These are phyloP conservation scores for Tirmania nivea DNA, from an alignment of 495 filamentous ascomycete species.

Conservation along the genomic window DNA sequence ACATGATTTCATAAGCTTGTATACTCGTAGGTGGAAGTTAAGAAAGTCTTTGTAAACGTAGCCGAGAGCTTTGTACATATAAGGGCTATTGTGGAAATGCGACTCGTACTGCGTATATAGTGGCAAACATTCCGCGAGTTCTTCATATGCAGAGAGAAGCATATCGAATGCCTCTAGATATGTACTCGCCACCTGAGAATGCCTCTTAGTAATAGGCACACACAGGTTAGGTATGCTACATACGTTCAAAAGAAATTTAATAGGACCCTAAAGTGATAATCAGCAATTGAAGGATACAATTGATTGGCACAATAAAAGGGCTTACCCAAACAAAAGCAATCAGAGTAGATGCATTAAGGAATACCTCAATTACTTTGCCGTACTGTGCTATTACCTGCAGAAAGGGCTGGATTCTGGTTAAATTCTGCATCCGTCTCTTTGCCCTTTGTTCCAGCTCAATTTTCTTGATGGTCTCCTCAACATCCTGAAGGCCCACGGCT, in stretches of 20 bases:
- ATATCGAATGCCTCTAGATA: conserved; percentile 21
- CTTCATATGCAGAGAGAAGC: conserved; percentile 24
- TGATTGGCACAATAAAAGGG: neutral
- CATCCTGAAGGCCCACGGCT: conserved; percentile 10
- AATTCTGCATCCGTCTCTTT: conserved; percentile 20
- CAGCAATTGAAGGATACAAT: neutral
- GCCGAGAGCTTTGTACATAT: conserved; percentile 17
- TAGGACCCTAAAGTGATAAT: conserved; percentile 12
- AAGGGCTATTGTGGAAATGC: conserved; percentile 16
- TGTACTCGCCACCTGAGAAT: conserved; percentile 18
- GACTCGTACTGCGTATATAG: conserved; percentile 18
- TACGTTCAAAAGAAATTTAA: conserved; percentile 18
- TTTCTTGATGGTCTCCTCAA: conserved; percentile 16
- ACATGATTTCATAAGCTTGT: no score
- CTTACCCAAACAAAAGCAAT: conserved; percentile 25
- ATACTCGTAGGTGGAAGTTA: conserved; percentile 22
- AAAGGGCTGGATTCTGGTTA: conserved; percentile 21
- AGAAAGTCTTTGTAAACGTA: conserved; percentile 28
- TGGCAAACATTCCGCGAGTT: conserved; percentile 24
- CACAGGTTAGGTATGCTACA: conserved; percentile 1
- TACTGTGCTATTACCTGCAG: conserved; percentile 25
- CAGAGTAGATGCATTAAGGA: conserved; percentile 18
- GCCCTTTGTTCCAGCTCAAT: conserved; percentile 22
- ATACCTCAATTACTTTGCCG: conserved; percentile 23
- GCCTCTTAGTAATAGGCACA: neutral